Percentiles rank a stretch among this genome's conserved stretches.
These are phyloP conservation scores for Penicillium expansum DNA, from an alignment of 2,329 filamentous ascomycete species.

Conservation along the genomic window DNA sequence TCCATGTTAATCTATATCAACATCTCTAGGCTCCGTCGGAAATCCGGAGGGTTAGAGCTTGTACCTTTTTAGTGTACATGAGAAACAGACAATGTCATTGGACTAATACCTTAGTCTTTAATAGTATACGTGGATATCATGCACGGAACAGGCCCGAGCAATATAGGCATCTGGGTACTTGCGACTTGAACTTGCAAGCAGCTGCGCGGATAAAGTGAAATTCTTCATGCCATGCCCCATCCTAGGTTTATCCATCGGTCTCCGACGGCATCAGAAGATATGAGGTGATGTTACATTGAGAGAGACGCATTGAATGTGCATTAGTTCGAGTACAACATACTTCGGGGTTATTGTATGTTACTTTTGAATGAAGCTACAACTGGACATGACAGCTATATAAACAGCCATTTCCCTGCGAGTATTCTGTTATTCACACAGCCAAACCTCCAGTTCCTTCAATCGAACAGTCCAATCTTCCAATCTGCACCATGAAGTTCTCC, in stretches of 20 bases:
- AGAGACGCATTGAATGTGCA: neutral
- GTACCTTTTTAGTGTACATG: neutral
- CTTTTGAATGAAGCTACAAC: neutral
- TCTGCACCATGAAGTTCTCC: conserved; percentile 52
- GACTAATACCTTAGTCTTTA: neutral
- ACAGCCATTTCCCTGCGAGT: neutral
- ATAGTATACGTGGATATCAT: neutral
- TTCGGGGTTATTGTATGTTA: too few species aligned
- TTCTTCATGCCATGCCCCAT: neutral
- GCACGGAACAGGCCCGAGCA: neutral
- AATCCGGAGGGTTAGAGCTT: neutral
- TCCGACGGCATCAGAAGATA: conserved; percentile 1
- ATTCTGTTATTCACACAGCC: neutral
- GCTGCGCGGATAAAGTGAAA: neutral
- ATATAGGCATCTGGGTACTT: neutral
- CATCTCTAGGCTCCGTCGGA: neutral
- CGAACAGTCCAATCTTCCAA: neutral
- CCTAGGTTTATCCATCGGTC: neutral
- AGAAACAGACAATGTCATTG: neutral
- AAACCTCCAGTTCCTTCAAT: neutral
- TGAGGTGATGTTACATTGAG: conserved; percentile 1
- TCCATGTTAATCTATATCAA: neutral
- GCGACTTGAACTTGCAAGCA: neutral
- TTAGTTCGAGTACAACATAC: neutral
- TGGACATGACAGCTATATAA: neutral